phyloP scores from a whole-genome alignment of 805 yeast genomes.

The Lachancea lanzarotensis region DNA sequence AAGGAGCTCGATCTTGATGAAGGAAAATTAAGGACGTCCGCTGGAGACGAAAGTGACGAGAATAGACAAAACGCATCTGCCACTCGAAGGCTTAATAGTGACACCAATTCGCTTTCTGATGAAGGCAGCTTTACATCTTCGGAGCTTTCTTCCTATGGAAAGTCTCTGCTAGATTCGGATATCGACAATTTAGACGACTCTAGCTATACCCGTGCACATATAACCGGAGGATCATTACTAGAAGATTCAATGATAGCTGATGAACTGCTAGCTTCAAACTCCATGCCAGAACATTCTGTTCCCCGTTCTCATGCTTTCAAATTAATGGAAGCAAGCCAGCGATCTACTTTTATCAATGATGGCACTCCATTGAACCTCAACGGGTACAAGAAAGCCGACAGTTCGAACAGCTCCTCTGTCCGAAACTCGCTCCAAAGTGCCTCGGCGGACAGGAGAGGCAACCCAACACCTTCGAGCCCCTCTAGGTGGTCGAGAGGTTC shows the following conservation, averaged over 20 bases:
- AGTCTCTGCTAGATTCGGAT: conserved; percentile 31
- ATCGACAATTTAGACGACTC: conserved; percentile 19
- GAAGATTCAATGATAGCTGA: conserved; percentile 7
- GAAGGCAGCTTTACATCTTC: conserved; percentile 5
- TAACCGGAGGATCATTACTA: neutral
- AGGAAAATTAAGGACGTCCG: neutral
- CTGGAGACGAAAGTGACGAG: neutral
- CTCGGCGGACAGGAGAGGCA: neutral
- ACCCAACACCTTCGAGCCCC: neutral
- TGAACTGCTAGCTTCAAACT: neutral
- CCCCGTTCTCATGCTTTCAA: conserved; percentile 8
- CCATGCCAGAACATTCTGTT: conserved; percentile 8
- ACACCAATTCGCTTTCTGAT: neutral
- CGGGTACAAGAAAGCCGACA: conserved; percentile 1
- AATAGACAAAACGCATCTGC: neutral
- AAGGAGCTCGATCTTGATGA: conserved; percentile 6
- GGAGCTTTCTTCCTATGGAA: conserved; percentile 30
- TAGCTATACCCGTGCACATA: neutral
- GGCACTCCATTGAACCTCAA: neutral
- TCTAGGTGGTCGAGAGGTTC: neutral
- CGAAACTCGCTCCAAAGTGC: neutral
- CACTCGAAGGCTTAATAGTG: neutral
- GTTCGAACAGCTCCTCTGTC: neutral
- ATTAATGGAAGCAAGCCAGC: conserved; percentile 1
- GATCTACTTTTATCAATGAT: neutral